A percentile compares a stretch with the other conserved stretches of the same genome.
Evolutionary conservation across 805 yeast genomes (phyloP).

Genomic region (Cyberlindnera galapagoensis): DNA sequence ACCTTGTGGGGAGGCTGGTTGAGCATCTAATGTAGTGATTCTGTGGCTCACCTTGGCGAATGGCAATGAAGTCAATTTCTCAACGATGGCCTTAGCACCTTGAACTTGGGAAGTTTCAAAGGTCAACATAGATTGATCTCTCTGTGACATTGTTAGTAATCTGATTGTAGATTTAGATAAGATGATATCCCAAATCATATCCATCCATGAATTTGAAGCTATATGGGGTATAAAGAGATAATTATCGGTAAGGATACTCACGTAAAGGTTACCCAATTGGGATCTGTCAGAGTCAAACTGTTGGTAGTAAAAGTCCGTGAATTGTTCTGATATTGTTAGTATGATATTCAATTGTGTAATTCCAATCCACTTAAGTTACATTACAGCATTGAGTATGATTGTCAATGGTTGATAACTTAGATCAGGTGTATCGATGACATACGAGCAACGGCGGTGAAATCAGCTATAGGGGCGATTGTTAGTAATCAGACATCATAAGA

Average conservation of each 20-base stretch:
- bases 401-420: no score
- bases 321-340: slow-evolving; percentile 46
- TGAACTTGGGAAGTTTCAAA: slow-evolving; percentile 92
- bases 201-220: background rate
- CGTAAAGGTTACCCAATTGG: slow-evolving; percentile 86
- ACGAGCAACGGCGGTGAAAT: slow-evolving; percentile 42
- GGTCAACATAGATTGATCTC: slow-evolving; percentile 96
- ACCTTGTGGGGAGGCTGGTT: slow-evolving; percentile 89
- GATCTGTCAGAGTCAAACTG: slow-evolving; percentile 91
- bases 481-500: no score
- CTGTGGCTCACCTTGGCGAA: slow-evolving; percentile 91
- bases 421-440: no score
- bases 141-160: slow-evolving; percentile 27
- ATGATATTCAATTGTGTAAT: background rate
- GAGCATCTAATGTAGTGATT: slow-evolving; percentile 94
- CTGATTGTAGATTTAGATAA: background rate
- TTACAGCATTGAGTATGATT: no score
- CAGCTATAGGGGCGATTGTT: slow-evolving; percentile 25
- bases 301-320: slow-evolving; percentile 91
- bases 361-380: no score
- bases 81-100: slow-evolving; percentile 90
- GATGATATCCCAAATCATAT: background rate
- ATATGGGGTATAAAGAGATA: background rate
- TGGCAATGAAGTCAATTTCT: slow-evolving; percentile 82
- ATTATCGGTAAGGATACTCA: slow-evolving; percentile 24